Conservation (phyloP, 805 yeast genomes). For the Yamadazyma paraphyllophila region DNA sequence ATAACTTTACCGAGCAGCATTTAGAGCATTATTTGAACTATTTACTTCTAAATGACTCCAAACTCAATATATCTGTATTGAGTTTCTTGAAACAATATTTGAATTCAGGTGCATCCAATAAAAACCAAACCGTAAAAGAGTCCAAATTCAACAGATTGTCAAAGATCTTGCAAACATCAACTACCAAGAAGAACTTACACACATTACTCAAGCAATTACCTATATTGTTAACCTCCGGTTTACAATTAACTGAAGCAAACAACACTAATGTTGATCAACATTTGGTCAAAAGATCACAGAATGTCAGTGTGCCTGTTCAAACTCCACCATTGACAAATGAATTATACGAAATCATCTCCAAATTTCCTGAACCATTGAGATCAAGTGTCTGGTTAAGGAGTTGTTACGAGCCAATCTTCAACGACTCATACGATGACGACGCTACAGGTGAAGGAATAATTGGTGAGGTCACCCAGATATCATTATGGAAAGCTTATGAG, state of each 20-base stretch:
- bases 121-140: conserved; percentile 25
- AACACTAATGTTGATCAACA: conserved; percentile 23
- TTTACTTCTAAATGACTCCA: conserved; percentile 67
- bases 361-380: conserved; percentile 78
- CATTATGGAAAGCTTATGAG: conserved; percentile 94
- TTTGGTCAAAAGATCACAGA: conserved; percentile 51
- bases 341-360: conserved; percentile 58
- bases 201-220: conserved; percentile 62
- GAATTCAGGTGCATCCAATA: conserved; percentile 51
- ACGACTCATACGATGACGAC: conserved; percentile 11
- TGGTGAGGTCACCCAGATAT: conserved; percentile 92
- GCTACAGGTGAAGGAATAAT: conserved; percentile 18
- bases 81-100: conserved; percentile 82
- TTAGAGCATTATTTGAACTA: conserved; percentile 57
- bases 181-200: conserved; percentile 47
- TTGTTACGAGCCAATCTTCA: conserved; percentile 68
- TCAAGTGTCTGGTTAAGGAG: conserved; percentile 95
- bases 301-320: conserved; percentile 52
- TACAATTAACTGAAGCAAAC: conserved; percentile 32
- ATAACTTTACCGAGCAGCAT: conserved; percentile 31
- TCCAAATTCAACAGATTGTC: conserved; percentile 37
- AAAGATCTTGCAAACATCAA: conserved; percentile 52
- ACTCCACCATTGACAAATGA: conserved; percentile 61
- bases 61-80: conserved; percentile 66
- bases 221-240: conserved; percentile 42